phyloP scores from a whole-genome alignment of 441 rosid species.

The Omphalea diandra region DNA sequence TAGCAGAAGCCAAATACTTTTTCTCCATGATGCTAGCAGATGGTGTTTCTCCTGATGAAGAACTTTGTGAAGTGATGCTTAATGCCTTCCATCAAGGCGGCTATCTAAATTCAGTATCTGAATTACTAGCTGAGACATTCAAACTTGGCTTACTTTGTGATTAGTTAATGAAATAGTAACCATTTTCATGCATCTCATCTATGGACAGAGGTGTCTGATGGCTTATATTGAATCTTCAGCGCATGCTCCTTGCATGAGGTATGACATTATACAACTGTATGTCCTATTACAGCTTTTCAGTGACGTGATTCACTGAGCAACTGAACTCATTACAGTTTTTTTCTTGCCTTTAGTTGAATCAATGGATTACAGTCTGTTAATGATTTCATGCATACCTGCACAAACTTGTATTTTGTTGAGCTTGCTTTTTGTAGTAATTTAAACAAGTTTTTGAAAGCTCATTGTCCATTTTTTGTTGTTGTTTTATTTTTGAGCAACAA shows the following conservation, averaged over 20 bases:
- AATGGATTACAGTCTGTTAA: neutral
- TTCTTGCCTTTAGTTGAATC: neutral
- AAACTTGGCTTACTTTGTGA: slow-evolving; percentile 49
- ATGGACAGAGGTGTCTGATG: slow-evolving; percentile 18
- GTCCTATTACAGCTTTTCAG: too few relatives aligned
- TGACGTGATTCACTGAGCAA: too few relatives aligned
- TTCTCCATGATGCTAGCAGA: slow-evolving; percentile 52
- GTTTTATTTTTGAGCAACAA: neutral
- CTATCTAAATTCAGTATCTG: slow-evolving; percentile 32
- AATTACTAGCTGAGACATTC: slow-evolving; percentile 43
- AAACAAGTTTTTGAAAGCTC: neutral
- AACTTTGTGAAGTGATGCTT: slow-evolving; percentile 52
- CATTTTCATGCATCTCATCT: slow-evolving; percentile 16
- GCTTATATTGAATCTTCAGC: slow-evolving; percentile 5
- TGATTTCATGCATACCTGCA: neutral
- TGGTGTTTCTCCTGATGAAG: slow-evolving; percentile 55
- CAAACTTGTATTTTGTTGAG: neutral
- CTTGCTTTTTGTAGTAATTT: too few relatives aligned
- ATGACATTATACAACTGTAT: neutral
- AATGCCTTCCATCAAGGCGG: slow-evolving; percentile 37
- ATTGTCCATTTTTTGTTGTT: neutral
- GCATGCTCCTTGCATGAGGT: slow-evolving; percentile 18
- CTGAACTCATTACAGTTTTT: neutral
- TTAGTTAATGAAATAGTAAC: slow-evolving; percentile 21
- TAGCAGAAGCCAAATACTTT: slow-evolving; percentile 45